Evolutionary conservation across 148 eudicot genomes (phyloP), one percentile per base, ranked within the genome.

Genomic region (Simmondsia chinensis): DNA sequence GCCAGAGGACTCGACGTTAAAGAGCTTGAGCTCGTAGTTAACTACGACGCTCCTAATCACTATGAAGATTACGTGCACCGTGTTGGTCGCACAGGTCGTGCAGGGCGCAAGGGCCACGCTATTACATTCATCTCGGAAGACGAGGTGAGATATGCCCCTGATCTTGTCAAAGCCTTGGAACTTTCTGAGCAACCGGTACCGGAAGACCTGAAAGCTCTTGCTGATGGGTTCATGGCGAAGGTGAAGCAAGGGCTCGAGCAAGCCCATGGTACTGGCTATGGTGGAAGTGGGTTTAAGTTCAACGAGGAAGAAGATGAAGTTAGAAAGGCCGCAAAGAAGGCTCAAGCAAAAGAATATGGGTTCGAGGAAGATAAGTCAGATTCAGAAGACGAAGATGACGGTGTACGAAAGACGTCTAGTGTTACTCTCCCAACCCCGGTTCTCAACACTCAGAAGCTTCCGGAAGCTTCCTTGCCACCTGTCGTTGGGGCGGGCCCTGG

Each of bases 281-380:
- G 94, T 64, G 94, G 94, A 24, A 79, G 83, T 54, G 94, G 94
- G 20, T 83, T 68, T 52, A 83, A 83, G 56, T 83, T 83, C 24
- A 81, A 79, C 34, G 94, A 83, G 58, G 87, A 83, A 62, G 94
- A 83, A 70, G 94, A 79, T 61, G 94, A 83, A 52, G 87, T 75
- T 14, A 70, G 79, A 33, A 79, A 57, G 68, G 94, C 94, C 16
- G 94, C 83, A 17, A 83, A 83, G 76, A 79, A 77, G 60, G 94
- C 94, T 32, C 94, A 83, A 67, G 94, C 94, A 5, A 79, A 61
- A 49, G 94, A 80, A 49, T 76, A 79, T 40, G 94, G 94, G 12
- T 83, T 76, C 46, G 94, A 83, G 61, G 80, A 71, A 40, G 87
- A 83, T 39, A 79, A 76, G 52, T 83, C 94, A 12, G 94, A 83